Evolutionary conservation across 2,329 filamentous ascomycete genomes (phyloP), one percentile per base, ranked within the genome.

Genomic region (Mycosphaerella sp.): DNA sequence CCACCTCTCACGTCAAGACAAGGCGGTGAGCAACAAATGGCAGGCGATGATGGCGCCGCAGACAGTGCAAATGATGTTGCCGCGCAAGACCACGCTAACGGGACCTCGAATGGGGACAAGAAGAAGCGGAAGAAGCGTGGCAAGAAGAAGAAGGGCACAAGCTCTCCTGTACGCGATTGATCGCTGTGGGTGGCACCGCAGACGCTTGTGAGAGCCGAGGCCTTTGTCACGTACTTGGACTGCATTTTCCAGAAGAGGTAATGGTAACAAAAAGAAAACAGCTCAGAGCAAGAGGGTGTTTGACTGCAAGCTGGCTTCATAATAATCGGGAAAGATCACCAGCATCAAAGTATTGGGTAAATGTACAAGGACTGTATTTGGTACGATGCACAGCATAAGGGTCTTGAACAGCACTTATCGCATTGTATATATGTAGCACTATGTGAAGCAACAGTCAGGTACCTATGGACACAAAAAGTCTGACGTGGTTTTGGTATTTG

Each of bases 41-140:
- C 53, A 10, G 49, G 55, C n/a, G 49, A 57, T 17, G 51, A 47
- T 14, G 50, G 55, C 12, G 53, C 40, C 39, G 48, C 48, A 10
- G 41, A 51, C 31, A 45, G 40, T 14, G 32, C 17, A 17, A 34
- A 45, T 41, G 41, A 31, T 29, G 32, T 29, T 26, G 41, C 44
- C n/a, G 11, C 41, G 17, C 26, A 58, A 11, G 56, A 57, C 52
- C 58, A 54, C 44, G 49, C 41, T 29, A 53, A 40, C 31, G 53
- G 53, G 39, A 47, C 48, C 9, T 41, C 44, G 2, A 49, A 32
- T 6, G 56, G 51, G 6, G 54, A 54, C 34, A 56, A 56, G 47
- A 63, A 61, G 60, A 59, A 59, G 52, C 46, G 54, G 10, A 63
- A 62, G 55, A 63, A 63, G 57, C 57, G 59, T 38, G 60, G 60